Evolutionary conservation across 2,329 filamentous ascomycete genomes (phyloP).

Genomic region (Epichloe glyceriae): DNA sequence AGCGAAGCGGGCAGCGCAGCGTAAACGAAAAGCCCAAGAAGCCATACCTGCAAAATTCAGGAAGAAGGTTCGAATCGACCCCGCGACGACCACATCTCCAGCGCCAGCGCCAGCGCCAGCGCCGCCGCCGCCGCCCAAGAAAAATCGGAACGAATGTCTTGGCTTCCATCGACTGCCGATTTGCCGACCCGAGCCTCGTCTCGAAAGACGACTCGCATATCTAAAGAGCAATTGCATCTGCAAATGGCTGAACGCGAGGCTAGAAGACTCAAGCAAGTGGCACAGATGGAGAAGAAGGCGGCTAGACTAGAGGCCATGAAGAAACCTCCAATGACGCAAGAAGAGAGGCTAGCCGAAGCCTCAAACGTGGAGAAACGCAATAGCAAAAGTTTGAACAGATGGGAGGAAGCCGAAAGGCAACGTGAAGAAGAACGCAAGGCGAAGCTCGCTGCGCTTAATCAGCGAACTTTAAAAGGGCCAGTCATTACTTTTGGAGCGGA

Average conservation of each 20-base stretch:
- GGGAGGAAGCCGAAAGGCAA: conserved; percentile 86
- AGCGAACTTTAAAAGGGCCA: conserved; percentile 74
- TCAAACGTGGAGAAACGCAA: conserved; percentile 75
- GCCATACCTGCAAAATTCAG: conserved; percentile 56
- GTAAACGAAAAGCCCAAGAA: conserved; percentile 73
- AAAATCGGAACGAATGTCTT: conserved; percentile 48
- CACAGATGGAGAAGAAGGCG: conserved; percentile 52
- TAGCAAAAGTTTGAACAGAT: conserved; percentile 78
- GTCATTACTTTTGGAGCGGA: conserved; percentile 94
- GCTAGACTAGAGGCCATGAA: conserved; percentile 62
- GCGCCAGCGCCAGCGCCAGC: conserved; percentile 32
- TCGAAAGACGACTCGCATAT: conserved; percentile 43
- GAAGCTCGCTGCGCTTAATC: conserved; percentile 77
- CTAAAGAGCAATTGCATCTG: conserved; percentile 50
- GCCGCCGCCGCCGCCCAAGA: conserved; percentile 38
- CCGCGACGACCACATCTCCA: conserved; percentile 22
- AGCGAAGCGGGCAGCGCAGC: conserved; percentile 48
- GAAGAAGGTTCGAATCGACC: conserved; percentile 66
- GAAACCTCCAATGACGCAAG: conserved; percentile 75
- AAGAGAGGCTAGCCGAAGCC: conserved; percentile 70
- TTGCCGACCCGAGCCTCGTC: conserved; percentile 45
- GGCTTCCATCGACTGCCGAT: conserved; percentile 42
- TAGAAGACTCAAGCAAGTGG: conserved; percentile 57
- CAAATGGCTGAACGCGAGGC: conserved; percentile 64
- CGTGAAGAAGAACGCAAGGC: conserved; percentile 72